Conservation (phyloP, 371 early-diverging fungal species). For the Haplosporangium sp. region DNA sequence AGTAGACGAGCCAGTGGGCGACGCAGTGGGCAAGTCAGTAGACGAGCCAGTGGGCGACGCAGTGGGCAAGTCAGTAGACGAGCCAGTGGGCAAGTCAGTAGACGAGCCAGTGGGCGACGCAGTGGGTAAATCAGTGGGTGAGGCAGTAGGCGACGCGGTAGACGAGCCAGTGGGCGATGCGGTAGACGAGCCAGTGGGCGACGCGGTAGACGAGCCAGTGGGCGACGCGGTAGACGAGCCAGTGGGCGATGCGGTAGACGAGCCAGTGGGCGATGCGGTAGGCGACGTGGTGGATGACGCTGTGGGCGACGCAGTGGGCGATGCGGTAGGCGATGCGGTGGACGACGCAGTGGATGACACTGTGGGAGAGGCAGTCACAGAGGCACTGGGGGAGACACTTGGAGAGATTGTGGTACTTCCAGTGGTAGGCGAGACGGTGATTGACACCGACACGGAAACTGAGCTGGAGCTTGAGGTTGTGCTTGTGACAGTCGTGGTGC, state of each 20-base stretch:
- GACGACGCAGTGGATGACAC: conserved; percentile 6
- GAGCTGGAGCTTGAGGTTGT: neutral
- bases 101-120: neutral
- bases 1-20: neutral
- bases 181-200: neutral
- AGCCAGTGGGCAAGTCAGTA: neutral
- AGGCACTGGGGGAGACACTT: conserved; percentile 24
- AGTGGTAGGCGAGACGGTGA: conserved; percentile 1
- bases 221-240: neutral
- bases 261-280: neutral
- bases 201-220: conserved; percentile 2
- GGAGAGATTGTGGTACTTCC: neutral
- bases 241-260: neutral
- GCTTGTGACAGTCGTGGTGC: neutral
- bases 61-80: conserved; percentile 1
- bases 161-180: neutral
- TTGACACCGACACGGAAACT: neutral
- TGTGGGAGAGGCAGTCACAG: conserved; percentile 28
- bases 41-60: neutral
- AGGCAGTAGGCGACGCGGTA: neutral
- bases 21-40: neutral
- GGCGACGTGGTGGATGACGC: neutral
- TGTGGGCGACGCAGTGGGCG: conserved; percentile 3
- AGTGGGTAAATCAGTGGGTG: conserved; percentile 4
- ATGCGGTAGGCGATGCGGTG: neutral